Percentiles rank a stretch among this genome's conserved stretches.
These are phyloP conservation scores for Corynascus novoguineensis DNA, from an alignment of 495 filamentous ascomycete species.

Conservation along the genomic window DNA sequence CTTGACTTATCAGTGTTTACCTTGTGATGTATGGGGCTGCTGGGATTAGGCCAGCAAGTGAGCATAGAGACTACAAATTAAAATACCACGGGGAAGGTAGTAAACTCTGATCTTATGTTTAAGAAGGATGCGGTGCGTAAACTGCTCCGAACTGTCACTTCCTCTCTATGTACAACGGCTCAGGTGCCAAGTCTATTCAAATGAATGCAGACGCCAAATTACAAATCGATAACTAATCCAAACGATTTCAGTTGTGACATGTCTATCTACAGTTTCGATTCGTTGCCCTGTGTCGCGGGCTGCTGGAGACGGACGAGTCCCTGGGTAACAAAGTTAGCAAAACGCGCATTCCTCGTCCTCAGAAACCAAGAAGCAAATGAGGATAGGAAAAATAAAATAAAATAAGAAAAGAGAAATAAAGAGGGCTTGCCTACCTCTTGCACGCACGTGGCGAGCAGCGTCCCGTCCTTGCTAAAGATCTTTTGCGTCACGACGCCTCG, in stretches of 20 bases:
- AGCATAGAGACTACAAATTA: too few species aligned
- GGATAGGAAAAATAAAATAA: slow-evolving; percentile 1
- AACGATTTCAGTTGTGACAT: too few species aligned
- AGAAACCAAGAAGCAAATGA: neutral
- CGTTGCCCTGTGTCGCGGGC: slow-evolving; percentile 18
- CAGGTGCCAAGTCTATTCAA: neutral
- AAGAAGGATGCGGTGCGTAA: too few species aligned
- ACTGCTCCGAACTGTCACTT: too few species aligned
- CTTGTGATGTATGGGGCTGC: too few species aligned
- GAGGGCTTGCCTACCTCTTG: too few species aligned
- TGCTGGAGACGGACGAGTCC: slow-evolving; percentile 25
- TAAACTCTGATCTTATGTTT: too few species aligned
- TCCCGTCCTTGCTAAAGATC: slow-evolving; percentile 80
- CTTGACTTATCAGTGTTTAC: too few species aligned
- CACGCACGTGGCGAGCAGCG: slow-evolving; percentile 75
- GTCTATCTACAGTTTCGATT: slow-evolving; percentile 21
- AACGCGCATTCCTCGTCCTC: neutral
- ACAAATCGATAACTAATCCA: neutral
- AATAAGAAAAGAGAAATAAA: too few species aligned
- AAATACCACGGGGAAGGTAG: too few species aligned
- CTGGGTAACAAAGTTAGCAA: slow-evolving; percentile 4
- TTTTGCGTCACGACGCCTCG: slow-evolving; percentile 80
- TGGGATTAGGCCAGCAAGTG: too few species aligned
- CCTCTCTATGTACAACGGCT: neutral
- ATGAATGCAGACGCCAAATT: neutral